Percentiles rank a stretch among this genome's conserved stretches.
Conservation (phyloP, 75 land plant genomes). For the Cryptomeria japonica region DNA sequence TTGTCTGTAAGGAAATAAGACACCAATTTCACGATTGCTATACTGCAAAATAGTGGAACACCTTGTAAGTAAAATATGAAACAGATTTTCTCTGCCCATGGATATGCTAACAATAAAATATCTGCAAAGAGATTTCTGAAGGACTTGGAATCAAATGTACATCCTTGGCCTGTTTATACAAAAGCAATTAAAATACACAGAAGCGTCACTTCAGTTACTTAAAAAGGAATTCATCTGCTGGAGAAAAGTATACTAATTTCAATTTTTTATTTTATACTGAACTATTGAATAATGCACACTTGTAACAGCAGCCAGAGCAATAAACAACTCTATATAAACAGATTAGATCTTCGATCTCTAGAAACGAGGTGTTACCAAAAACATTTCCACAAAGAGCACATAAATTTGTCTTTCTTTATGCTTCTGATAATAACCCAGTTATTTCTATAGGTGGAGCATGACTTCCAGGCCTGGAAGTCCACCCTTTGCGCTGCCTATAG, state of each 20-base stretch:
- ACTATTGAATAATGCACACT: neutral
- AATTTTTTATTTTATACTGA: neutral
- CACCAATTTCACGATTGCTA: neutral
- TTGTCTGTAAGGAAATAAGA: neutral
- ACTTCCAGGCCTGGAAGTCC: constrained; percentile 69
- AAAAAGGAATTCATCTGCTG: neutral
- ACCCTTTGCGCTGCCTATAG: constrained; percentile 68
- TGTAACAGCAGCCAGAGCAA: neutral
- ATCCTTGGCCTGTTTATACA: neutral
- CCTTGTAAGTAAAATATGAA: neutral
- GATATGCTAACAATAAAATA: neutral
- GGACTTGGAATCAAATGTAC: neutral
- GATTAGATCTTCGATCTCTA: neutral
- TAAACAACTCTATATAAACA: neutral
- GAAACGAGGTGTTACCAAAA: neutral
- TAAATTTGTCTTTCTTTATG: neutral
- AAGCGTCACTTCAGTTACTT: neutral
- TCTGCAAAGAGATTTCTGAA: neutral
- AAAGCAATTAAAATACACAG: neutral
- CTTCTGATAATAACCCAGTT: neutral
- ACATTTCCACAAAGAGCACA: neutral
- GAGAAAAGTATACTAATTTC: neutral
- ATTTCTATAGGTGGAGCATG: constrained; percentile 41
- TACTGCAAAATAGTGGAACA: neutral
- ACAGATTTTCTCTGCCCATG: neutral